These are phyloP conservation scores for Xylariaceae sp. DNA, from an alignment of 2,329 filamentous ascomycete species.

Conservation along the genomic window DNA sequence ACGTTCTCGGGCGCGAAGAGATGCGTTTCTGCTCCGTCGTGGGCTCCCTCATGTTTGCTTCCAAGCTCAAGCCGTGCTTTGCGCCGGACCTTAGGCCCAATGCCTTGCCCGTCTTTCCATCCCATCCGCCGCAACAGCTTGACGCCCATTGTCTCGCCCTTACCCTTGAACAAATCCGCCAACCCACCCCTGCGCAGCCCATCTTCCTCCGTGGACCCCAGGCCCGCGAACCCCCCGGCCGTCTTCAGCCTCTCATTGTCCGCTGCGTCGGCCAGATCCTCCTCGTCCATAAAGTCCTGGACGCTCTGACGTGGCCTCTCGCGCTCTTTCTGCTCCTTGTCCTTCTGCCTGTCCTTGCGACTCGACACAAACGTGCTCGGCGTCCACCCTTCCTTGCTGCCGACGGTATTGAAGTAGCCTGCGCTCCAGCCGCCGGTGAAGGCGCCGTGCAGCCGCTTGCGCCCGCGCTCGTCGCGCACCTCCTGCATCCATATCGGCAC, in stretches of 20 bases:
- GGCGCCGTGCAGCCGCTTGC: slow-evolving; percentile 88
- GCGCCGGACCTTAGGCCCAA: slow-evolving; percentile 80
- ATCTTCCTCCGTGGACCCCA: slow-evolving; percentile 64
- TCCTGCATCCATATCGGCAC: slow-evolving; percentile 98
- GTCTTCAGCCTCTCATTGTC: slow-evolving; percentile 74
- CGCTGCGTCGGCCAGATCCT: slow-evolving; percentile 83
- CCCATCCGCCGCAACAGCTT: slow-evolving; percentile 89
- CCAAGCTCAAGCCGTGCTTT: slow-evolving; percentile 61
- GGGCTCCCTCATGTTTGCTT: slow-evolving; percentile 30
- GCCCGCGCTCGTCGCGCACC: slow-evolving; percentile 84
- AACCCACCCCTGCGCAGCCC: slow-evolving; percentile 47
- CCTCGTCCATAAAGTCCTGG: slow-evolving; percentile 98
- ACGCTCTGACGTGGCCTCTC: slow-evolving; percentile 49
- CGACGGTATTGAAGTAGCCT: slow-evolving; percentile 97
- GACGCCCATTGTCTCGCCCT: slow-evolving; percentile 81
- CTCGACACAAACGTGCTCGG: slow-evolving; percentile 91
- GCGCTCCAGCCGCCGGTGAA: slow-evolving; percentile 97
- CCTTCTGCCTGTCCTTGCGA: slow-evolving; percentile 68
- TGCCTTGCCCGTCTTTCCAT: slow-evolving; percentile 90
- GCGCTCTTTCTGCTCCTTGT: slow-evolving; percentile 29
- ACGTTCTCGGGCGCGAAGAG: slow-evolving; percentile 84
- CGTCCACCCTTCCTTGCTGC: slow-evolving; percentile 97
- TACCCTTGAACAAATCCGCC: slow-evolving; percentile 66
- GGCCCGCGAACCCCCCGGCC: slow-evolving; percentile 65
- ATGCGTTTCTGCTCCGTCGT: slow-evolving; percentile 48